Evolutionary conservation across 805 yeast species (phyloP).

Genomic region (Komagataella ulmi): DNA sequence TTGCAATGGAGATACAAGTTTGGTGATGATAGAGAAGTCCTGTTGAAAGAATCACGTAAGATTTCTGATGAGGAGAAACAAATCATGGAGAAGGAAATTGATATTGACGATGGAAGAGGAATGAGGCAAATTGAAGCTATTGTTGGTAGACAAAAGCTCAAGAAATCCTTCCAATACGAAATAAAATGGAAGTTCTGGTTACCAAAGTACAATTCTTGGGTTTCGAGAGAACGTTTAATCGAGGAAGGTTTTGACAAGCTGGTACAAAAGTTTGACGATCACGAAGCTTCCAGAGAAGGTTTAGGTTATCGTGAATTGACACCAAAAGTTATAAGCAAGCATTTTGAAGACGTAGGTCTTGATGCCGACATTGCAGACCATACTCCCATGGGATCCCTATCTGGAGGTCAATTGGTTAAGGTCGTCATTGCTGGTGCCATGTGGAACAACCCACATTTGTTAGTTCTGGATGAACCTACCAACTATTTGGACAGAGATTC

Average conservation of each 20-base stretch:
- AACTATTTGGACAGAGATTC: slow-evolving; percentile 97
- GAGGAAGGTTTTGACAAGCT: slow-evolving; percentile 82
- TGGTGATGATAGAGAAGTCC: slow-evolving; percentile 96
- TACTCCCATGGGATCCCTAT: slow-evolving; percentile 86
- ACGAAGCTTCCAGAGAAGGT: slow-evolving; percentile 99
- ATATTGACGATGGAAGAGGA: slow-evolving; percentile 77
- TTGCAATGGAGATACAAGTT: slow-evolving; percentile 96
- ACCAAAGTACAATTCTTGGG: slow-evolving; percentile 91
- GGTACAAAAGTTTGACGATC: slow-evolving; percentile 95
- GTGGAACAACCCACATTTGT: slow-evolving; percentile 93
- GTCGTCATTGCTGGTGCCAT: slow-evolving; percentile 97
- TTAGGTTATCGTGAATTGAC: slow-evolving; percentile 90
- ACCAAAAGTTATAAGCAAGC: slow-evolving; percentile 89
- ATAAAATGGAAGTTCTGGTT: slow-evolving; percentile 87
- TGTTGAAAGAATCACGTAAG: slow-evolving; percentile 85
- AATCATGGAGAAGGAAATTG: slow-evolving; percentile 66
- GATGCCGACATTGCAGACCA: slow-evolving; percentile 98
- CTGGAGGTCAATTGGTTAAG: slow-evolving; percentile 99
- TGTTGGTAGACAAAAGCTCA: slow-evolving; percentile 94
- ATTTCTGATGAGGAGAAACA: slow-evolving; percentile 67
- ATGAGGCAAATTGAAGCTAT: slow-evolving; percentile 84
- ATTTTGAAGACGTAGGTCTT: slow-evolving; percentile 92
- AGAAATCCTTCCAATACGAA: slow-evolving; percentile 95
- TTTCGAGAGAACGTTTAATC: slow-evolving; percentile 67
- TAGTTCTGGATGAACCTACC: slow-evolving; percentile 94